Evolutionary conservation across 2,329 filamentous ascomycete species (phyloP).

Genomic region (Neonectria hederae): DNA sequence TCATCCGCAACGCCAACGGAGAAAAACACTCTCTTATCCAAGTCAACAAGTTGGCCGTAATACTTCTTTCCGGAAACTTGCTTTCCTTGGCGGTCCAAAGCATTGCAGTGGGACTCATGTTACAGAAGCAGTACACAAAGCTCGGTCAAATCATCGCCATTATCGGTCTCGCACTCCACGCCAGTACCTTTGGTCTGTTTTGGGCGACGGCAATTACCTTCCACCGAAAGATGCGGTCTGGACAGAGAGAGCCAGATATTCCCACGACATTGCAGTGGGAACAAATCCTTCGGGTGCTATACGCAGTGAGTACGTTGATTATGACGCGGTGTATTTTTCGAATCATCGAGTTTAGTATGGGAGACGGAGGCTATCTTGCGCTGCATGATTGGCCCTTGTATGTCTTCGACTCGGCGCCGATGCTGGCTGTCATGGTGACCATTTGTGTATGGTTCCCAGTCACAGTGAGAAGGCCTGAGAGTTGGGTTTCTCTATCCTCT

Average conservation of each 20-base stretch:
- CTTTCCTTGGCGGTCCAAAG: neutral
- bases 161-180: neutral
- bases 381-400: neutral
- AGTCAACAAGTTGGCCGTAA: neutral
- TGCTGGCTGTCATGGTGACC: neutral
- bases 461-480: neutral
- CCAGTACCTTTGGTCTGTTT: neutral
- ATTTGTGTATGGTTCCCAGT: neutral
- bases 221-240: neutral
- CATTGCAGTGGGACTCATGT: neutral
- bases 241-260: no score
- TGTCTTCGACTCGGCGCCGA: neutral
- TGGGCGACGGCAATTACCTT: neutral
- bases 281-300: neutral
- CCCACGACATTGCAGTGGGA: neutral
- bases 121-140: neutral
- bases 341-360: neutral
- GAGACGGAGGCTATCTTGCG: neutral
- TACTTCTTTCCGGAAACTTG: neutral
- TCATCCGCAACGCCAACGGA: neutral
- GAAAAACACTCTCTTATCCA: neutral
- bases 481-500: neutral
- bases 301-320: neutral
- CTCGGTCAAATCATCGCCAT: neutral
- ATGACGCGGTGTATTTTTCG: neutral